These are phyloP conservation scores for Psophocarpus tetragonolobus DNA, from an alignment of 306 rosid species.

Conservation along the genomic window DNA sequence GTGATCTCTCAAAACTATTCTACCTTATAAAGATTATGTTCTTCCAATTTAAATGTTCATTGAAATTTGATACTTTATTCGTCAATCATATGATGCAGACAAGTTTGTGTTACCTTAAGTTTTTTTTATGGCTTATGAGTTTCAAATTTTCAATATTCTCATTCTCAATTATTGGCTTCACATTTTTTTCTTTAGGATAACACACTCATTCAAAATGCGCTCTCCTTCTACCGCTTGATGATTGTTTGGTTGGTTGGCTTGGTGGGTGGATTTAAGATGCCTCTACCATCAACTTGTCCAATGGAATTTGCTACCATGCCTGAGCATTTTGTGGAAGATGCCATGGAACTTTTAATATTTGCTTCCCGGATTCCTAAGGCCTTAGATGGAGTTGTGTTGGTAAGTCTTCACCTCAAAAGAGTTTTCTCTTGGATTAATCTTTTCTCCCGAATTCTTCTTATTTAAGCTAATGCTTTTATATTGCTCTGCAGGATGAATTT, in stretches of 20 bases:
- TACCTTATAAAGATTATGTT: not conserved
- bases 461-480: not conserved
- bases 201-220: conserved; percentile 75
- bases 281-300: conserved; percentile 78
- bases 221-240: conserved; percentile 86
- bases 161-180: conserved; percentile 26
- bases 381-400: conserved; percentile 90
- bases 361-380: conserved; percentile 98
- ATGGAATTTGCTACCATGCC: conserved; percentile 92
- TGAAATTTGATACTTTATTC: conserved; percentile 7
- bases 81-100: conserved; percentile 4
- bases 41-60: not conserved
- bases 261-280: conserved; percentile 99
- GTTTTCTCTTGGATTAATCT: conserved; percentile 17
- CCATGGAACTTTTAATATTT: conserved; percentile 95
- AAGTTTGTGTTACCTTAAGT: not conserved
- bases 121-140: not conserved
- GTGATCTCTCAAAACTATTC: conserved; percentile 26
- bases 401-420: conserved; percentile 31
- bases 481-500: conserved; percentile 83
- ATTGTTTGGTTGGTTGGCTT: conserved; percentile 88
- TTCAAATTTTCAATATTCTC: conserved; percentile 20
- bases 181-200: conserved; percentile 61
- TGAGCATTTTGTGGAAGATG: conserved; percentile 98
- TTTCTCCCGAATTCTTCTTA: conserved; percentile 12